A percentile compares a stretch with the other conserved stretches of the same genome.
Evolutionary conservation across 805 yeast genomes (phyloP).

Genomic region (Nakazawaea holstii): DNA sequence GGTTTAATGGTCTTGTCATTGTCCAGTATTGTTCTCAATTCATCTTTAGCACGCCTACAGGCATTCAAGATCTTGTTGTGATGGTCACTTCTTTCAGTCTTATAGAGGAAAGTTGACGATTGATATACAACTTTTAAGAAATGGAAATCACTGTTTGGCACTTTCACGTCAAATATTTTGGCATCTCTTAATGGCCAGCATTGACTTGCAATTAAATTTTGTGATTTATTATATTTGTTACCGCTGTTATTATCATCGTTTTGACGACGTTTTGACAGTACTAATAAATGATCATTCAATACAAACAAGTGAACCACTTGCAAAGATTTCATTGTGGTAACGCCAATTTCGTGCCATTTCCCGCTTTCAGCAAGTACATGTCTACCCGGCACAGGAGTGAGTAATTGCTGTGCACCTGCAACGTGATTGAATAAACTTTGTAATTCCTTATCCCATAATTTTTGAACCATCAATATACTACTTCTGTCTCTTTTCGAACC

Average conservation of each 20-base stretch:
- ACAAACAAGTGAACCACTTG: conserved; percentile 73
- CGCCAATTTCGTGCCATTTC: conserved; percentile 82
- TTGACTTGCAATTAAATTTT: conserved; percentile 59
- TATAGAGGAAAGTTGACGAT: conserved; percentile 43
- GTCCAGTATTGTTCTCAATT: conserved; percentile 49
- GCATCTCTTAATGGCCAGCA: conserved; percentile 75
- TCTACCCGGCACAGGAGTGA: conserved; percentile 72
- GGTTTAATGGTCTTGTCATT: conserved; percentile 38
- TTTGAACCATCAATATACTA: conserved; percentile 67
- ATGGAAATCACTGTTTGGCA: conserved; percentile 13
- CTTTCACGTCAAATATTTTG: conserved; percentile 33
- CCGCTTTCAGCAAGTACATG: conserved; percentile 77
- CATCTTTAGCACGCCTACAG: conserved; percentile 57
- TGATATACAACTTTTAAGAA: conserved; percentile 10
- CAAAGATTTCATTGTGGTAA: conserved; percentile 77
- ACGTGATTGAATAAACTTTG: conserved; percentile 70
- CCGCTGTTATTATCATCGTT: conserved; percentile 25
- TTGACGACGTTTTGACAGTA: conserved; percentile 55
- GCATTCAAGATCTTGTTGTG: conserved; percentile 48
- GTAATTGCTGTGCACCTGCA: conserved; percentile 82
- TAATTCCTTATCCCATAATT: conserved; percentile 76
- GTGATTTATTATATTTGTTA: conserved; percentile 22
- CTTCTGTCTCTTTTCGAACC: conserved; percentile 49
- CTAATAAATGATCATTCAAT: conserved; percentile 68
- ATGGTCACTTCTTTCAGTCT: conserved; percentile 56